Evolutionary conservation across 108 stramenopile genomes (phyloP).

Genomic region (Nitzschia sp.): DNA sequence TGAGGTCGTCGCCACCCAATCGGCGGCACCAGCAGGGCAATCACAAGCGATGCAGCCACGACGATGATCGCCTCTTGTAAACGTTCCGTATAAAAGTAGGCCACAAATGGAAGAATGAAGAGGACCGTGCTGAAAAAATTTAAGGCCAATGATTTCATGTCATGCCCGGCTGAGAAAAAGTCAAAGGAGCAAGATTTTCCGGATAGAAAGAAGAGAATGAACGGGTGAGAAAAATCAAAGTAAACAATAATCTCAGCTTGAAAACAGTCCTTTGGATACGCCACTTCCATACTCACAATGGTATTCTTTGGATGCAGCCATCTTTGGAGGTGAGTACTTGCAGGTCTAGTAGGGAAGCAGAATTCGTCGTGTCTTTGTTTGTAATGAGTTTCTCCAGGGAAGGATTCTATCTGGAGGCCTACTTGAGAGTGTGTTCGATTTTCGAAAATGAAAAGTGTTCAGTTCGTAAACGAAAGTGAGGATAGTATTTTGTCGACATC

Average conservation of each 20-base stretch:
- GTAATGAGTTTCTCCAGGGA: too few relatives aligned
- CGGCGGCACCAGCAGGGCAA: constrained; percentile 70
- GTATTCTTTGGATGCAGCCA: constrained; percentile 8
- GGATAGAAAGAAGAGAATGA: constrained; percentile 1
- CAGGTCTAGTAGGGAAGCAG: too few relatives aligned
- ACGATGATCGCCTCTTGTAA: constrained; percentile 27
- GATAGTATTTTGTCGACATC: too few relatives aligned
- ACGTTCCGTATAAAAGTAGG: constrained; percentile 45
- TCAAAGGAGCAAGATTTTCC: neutral
- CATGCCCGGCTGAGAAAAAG: constrained; percentile 52
- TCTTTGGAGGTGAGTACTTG: too few relatives aligned
- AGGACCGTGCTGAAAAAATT: constrained; percentile 65
- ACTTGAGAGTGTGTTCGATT: too few relatives aligned
- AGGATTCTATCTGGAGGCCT: too few relatives aligned
- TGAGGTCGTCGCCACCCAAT: constrained; percentile 81
- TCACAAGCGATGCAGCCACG: constrained; percentile 41
- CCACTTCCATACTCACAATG: neutral
- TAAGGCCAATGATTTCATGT: constrained; percentile 71
- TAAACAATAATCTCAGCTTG: too few relatives aligned
- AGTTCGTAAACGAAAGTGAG: too few relatives aligned
- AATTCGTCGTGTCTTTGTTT: too few relatives aligned
- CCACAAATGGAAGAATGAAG: constrained; percentile 65
- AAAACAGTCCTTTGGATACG: too few relatives aligned
- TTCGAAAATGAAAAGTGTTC: too few relatives aligned
- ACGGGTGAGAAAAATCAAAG: neutral